Base-by-base conservation (phyloP, 306 rosid species). In the Adenanthera pavonina region DNA sequence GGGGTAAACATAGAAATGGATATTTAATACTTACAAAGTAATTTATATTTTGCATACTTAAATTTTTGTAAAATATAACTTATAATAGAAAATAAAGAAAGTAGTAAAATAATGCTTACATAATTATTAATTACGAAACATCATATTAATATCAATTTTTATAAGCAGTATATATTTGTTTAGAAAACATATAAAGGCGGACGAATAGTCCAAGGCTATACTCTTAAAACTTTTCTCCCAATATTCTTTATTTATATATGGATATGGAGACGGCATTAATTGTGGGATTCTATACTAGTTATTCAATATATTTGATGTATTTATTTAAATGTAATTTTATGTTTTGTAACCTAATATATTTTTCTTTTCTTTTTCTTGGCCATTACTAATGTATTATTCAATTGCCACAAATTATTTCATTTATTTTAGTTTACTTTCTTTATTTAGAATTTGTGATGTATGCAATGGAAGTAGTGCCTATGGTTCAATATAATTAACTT, bases 151-250 rank as follows among this genome's bases (percentile, higher is more conserved):
- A 36, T 38, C 41, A 66, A 67, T 43, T 75, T 8, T 25, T 25
- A 25, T 25, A 25, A 25, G 30, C 1, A 25, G 0, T 25, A 25
- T 25, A 25, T 25, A 25, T 47, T n/a, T 54, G 68, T 41, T 25
- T 43, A 69, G 7, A 13, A 35, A 33, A 20, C 36, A 15, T 35
- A 35, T 61, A 49, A 5, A 80, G 72, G 72, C 78, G 48, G 51
- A 71, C 78, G 72, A 74, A 36, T 74, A 20, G 41, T 59, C 25
- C 25, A 57, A 75, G 35, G 20, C 15, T 33, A 33, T 54, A 47
- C 30, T 56, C 69, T 52, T 44, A 80, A 40, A 40, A 34, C 64
- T 40, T 51, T 16, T 30, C 25, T 35, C 41, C 2, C 15, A 17
- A 3, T 17, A 16, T 67, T 41, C 51, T 41, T 19, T 69, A 20